Base-by-base conservation (phyloP, 176 grass and related monocot species). In the Zea mays region DNA sequence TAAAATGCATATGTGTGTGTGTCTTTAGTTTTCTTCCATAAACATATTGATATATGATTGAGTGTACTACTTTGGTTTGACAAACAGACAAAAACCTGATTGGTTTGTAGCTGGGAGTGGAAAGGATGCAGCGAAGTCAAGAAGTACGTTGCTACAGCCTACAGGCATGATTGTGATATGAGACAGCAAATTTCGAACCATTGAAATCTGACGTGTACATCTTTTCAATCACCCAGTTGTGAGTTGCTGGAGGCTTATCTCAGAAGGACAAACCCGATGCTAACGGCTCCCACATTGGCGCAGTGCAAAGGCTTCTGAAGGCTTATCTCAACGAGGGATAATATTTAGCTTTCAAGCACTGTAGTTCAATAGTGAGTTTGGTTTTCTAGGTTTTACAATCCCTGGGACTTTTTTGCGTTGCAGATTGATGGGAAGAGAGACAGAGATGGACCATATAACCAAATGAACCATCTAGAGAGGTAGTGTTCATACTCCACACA, bases 261-360 rank as follows among this genome's bases (percentile, higher is more conserved):
- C 85, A 86, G 47, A 82, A 11, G 59, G 37, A 55, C 52, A 46
- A 48, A 27, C 27, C 27, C 27, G 1, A 27, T 27, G 27, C 27
- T 27, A 27, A 27, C 27, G 27, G 27, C 27, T 27, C 27, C 27
- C 27, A 27, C 27, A 27, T 27, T 27, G 27, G 27, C 27, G 27
- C 27, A 27, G 27, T 27, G 27, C 27, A 27, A 27, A 27, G 48
- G 14, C 42, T 64, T 36, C 47, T 68, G 50, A 74, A 80, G 63
- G 37, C 50, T 75, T 81, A 27, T 79, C 42, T 68, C 85, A 86
- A 13, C 7, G 47, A 82, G 16, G 59, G 37, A 55, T 55, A 46
- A 48, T 37, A 41, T 45, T 33, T 74, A 65, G 57, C 65, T 86
- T 35, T 77, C 65, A 74, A 62, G 17, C 36, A 79, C 61, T 68